phyloP scores from a whole-genome alignment of 441 rosid species.

The Metrosideros polymorpha region DNA sequence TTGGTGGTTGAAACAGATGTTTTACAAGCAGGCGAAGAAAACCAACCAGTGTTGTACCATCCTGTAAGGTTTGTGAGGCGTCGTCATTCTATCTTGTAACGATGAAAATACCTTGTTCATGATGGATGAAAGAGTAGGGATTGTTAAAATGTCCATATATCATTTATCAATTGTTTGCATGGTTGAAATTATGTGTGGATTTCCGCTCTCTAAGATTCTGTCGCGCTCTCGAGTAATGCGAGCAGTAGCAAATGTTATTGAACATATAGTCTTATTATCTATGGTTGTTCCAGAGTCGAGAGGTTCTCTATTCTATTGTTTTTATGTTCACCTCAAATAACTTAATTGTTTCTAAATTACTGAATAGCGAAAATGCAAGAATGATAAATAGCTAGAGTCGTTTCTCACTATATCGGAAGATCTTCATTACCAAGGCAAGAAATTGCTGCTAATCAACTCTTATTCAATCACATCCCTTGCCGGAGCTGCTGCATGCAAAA shows the following conservation, averaged over 20 bases:
- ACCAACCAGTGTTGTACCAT: slow-evolving; percentile 87
- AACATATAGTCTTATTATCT: neutral
- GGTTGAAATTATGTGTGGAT: neutral
- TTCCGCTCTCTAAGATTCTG: neutral
- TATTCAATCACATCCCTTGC: neutral
- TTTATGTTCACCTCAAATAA: neutral
- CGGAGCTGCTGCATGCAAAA: neutral
- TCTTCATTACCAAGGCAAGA: neutral
- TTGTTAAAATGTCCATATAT: slow-evolving; percentile 20
- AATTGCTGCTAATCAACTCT: neutral
- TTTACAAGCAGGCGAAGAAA: slow-evolving; percentile 99
- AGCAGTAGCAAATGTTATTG: neutral
- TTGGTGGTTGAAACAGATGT: slow-evolving; percentile 62
- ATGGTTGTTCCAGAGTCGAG: neutral
- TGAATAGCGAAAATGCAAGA: neutral
- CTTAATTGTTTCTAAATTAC: neutral
- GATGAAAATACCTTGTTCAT: slow-evolving; percentile 6
- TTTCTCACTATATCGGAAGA: neutral
- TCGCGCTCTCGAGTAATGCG: neutral
- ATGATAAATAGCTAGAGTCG: neutral
- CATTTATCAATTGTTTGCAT: slow-evolving; percentile 21
- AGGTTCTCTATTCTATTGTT: neutral
- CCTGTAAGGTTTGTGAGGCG: slow-evolving; percentile 37
- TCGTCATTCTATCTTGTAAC: neutral
- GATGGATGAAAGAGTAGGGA: slow-evolving; percentile 8